Evolutionary conservation across 2,329 filamentous ascomycete species (phyloP).

Genomic region (Penicillium vulpinum): DNA sequence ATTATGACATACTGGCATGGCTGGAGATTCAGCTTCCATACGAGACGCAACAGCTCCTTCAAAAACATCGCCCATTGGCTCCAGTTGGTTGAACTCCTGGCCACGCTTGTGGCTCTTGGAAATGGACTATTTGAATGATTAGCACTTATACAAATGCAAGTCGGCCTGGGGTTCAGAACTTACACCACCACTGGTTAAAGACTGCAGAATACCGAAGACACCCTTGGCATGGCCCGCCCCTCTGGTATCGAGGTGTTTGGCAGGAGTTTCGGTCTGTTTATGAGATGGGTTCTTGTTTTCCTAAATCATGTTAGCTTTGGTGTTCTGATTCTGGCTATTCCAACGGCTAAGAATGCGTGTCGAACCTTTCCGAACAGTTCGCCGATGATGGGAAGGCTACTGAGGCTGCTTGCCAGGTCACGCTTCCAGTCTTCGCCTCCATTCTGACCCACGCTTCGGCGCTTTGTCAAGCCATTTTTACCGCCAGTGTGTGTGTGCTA

Average conservation of each 20-base stretch:
- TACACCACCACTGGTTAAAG: constrained; percentile 17
- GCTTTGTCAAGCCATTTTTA: constrained; percentile 5
- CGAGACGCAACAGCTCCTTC: background rate
- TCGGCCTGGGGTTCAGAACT: background rate
- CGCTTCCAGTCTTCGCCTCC: background rate
- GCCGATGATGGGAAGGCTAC: constrained; percentile 16
- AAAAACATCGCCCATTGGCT: background rate
- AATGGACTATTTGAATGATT: constrained; percentile 1
- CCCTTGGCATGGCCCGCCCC: background rate
- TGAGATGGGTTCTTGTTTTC: background rate
- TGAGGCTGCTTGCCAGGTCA: constrained; percentile 7
- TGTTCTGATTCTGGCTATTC: background rate
- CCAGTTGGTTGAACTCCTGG: background rate
- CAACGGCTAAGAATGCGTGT: background rate
- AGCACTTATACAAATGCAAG: background rate
- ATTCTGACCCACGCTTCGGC: constrained; percentile 3
- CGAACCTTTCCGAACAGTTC: constrained; percentile 13
- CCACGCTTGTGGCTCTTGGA: constrained; percentile 12
- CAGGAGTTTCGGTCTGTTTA: background rate
- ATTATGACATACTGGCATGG: background rate
- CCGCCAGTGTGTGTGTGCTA: constrained; percentile 8
- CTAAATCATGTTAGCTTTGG: background rate
- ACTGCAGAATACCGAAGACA: constrained; percentile 8
- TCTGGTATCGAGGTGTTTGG: constrained; percentile 3
- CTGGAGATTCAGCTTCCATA: background rate